phyloP scores from a whole-genome alignment of 2,329 filamentous ascomycete genomes.

The Clarireedia paspali region DNA sequence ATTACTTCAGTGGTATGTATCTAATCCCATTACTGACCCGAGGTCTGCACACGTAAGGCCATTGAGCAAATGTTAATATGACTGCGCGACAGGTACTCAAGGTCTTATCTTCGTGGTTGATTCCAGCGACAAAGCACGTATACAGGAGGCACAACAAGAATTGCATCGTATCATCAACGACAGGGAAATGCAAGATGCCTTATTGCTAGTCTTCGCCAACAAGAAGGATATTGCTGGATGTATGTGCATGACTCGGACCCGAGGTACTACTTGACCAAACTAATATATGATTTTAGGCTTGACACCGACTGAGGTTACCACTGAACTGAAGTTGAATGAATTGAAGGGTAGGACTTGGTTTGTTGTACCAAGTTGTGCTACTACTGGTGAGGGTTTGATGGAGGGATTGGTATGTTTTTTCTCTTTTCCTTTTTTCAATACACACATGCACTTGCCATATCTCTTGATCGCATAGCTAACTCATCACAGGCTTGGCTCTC shows the following conservation, averaged over 20 bases:
- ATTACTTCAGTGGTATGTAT: constrained; percentile 77
- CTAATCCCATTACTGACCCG: no score
- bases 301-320: constrained; percentile 72
- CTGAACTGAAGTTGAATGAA: constrained; percentile 66
- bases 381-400: constrained; percentile 70
- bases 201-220: constrained; percentile 94
- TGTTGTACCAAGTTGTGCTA: constrained; percentile 76
- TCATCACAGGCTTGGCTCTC: constrained; percentile 59
- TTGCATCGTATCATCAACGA: constrained; percentile 97
- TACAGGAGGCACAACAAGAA: constrained; percentile 89
- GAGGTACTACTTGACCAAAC: no score
- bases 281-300: constrained; percentile 45
- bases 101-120: constrained; percentile 98
- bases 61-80: constrained; percentile 28
- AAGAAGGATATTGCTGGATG: constrained; percentile 91
- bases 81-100: constrained; percentile 62
- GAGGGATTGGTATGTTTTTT: constrained; percentile 58
- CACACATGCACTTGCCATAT: not conserved
- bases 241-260: constrained; percentile 32
- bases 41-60: not conserved
- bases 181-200: constrained; percentile 92
- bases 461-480: not conserved
- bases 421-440: not conserved
- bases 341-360: constrained; percentile 82
- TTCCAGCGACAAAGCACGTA: constrained; percentile 82